Base-by-base conservation (phyloP, 352 stramenopile genomes). In the Plasmopara viticola region DNA sequence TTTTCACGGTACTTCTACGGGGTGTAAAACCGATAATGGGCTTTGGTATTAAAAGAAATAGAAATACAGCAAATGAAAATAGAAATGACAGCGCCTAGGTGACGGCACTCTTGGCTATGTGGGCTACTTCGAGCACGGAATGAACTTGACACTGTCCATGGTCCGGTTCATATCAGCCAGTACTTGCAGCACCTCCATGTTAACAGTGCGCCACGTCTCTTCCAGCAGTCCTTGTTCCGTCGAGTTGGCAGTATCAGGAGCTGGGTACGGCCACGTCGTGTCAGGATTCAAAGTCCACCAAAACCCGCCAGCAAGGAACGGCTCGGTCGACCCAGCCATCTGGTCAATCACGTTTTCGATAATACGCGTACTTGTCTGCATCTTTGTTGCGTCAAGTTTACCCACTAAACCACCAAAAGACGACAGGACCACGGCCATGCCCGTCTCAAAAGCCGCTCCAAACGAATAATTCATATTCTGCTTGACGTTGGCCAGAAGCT, bases 381-480 rank as follows among this genome's bases (percentile, higher is more conserved):
- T 72, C 9, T 60, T 38, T 30, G 80, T 87, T 15, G 51, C 38
- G 39, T 94, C 83, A 8, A 77, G 60, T 18, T 65, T 58, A 28
- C 78, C 78, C 40, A 83, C 60, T 17, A 94, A 68, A 18, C 83
- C 80, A n/a, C 83, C 83, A 52, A 94, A 94, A n/a, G 68, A 86
- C 29, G 80, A 91, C 13, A 94, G 51, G 5, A 94, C 71, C 13
- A 89, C 77, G 9, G 83, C 79, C 29, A 73, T 66, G 15, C 68
- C 77, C 1, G 74, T 84, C 37, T 78, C 68, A 18, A 86, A 74
- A 0, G 80, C 68, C 0, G 65, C 48, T 17, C 74, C 75, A 51
- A 90, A 94, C 72, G 86, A 90, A 64, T 88, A 84, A 58, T 86
- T 79, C 78, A 94, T 91, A 58, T 76, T 84, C 28, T 69, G 51